Conservation (phyloP, 2,329 filamentous ascomycete genomes). For the Botrytis hyacinthi region DNA sequence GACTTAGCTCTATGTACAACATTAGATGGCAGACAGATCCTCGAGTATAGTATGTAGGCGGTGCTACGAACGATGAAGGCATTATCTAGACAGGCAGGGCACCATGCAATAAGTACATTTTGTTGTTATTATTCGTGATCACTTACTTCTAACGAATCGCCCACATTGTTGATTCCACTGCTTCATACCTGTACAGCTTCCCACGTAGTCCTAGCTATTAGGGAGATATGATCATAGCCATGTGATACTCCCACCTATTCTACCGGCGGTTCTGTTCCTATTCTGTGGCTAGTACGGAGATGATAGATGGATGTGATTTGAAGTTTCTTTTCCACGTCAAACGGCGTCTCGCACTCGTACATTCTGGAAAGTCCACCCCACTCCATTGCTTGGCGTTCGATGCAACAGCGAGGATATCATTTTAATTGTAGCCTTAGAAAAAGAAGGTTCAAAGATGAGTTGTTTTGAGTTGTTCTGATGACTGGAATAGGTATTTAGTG, state of each 20-base stretch:
- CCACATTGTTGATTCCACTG: not conserved
- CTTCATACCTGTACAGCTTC: not conserved
- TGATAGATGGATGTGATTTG: not conserved
- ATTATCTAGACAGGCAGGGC: not conserved
- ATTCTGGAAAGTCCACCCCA: not conserved
- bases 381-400: not conserved
- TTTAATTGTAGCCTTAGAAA: not conserved
- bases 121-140: not conserved
- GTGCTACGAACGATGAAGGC: slow-evolving; percentile 5
- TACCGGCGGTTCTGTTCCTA: not conserved
- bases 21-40: slow-evolving; percentile 2
- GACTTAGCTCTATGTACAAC: slow-evolving; percentile 7
- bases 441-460: not conserved
- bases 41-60: not conserved
- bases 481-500: not conserved
- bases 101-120: not conserved
- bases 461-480: not conserved
- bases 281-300: not conserved
- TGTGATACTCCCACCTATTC: not conserved
- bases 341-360: slow-evolving; percentile 11
- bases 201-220: not conserved
- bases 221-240: not conserved
- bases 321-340: slow-evolving; percentile 5
- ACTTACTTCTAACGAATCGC: not conserved
- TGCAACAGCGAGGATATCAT: not conserved